phyloP scores from a whole-genome alignment of 2,329 filamentous ascomycete species.

The Paramyrothecium roridum region DNA sequence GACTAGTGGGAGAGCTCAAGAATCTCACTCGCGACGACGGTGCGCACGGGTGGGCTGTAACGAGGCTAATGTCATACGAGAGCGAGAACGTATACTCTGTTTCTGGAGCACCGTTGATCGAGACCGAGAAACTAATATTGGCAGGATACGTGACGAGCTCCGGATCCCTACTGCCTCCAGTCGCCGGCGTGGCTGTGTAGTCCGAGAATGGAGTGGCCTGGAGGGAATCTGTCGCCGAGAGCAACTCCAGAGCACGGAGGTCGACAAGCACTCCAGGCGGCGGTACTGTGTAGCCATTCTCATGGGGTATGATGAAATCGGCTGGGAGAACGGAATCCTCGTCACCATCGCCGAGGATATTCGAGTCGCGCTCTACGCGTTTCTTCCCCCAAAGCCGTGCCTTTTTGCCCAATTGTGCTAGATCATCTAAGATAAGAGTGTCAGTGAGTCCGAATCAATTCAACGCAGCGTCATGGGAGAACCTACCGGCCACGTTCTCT shows the following conservation, averaged over 20 bases:
- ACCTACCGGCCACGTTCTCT: conserved; percentile 49
- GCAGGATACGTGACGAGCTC: conserved; percentile 31
- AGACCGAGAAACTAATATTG: conserved; percentile 29
- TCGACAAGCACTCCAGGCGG: conserved; percentile 46
- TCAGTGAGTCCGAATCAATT: conserved; percentile 7
- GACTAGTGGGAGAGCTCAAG: conserved; percentile 56
- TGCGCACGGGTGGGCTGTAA: conserved; percentile 64
- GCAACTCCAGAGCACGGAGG: conserved; percentile 49
- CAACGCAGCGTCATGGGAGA: background rate
- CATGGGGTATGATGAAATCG: conserved; percentile 60
- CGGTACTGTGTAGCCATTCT: conserved; percentile 47
- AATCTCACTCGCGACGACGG: conserved; percentile 55
- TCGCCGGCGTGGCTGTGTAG: conserved; percentile 32
- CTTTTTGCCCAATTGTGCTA: conserved; percentile 48
- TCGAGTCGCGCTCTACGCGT: conserved; percentile 56
- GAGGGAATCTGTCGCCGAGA: conserved; percentile 38
- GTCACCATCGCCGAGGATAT: conserved; percentile 56
- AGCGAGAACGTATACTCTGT: conserved; percentile 43
- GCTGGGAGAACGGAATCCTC: conserved; percentile 52
- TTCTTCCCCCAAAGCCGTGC: conserved; percentile 61
- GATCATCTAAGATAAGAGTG: conserved; percentile 37
- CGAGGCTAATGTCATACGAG: conserved; percentile 59
- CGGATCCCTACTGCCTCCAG: conserved; percentile 29
- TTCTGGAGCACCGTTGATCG: conserved; percentile 34
- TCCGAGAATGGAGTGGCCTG: conserved; percentile 42